Evolutionary conservation across 345 rosid genomes (phyloP), one percentile per base, ranked within the genome.

Genomic region (Eucalyptus shirleyi): DNA sequence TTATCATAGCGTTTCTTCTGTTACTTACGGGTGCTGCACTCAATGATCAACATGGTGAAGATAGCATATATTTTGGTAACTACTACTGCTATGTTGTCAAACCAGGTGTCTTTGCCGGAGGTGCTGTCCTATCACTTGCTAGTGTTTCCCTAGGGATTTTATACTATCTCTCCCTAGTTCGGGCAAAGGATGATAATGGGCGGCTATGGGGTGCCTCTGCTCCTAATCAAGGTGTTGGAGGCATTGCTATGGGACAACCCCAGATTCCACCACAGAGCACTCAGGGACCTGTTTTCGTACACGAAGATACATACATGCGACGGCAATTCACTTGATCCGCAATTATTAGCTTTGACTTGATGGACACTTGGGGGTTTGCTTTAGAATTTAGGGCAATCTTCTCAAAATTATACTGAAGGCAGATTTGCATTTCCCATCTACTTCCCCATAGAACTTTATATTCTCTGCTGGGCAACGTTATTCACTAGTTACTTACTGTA

Each of bases 101-200:
- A 88, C 96, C 96, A 1, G 99, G 99, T 34, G 98, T 96, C 59
- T 98, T 97, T 94, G 97, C 97, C 3, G 94, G 92, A 6, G 98
- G 97, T 49, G 92, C 97, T 56, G 51, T 96, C 82, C 90, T 98
- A 87, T 95, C 99, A 53, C 88, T 94, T 51, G 90, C 93, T 19
- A 95, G 97, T 47, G 77, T 94, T 82, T 88, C 93, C 65, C 94
- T 96, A 8, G 97, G 98, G 72, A 93, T 97, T 88, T 92, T 97
- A 86, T 97, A 95, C 88, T 98, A 95, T 91, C 92, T 97, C 44
- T 86, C 94, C 89, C 87, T 95, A 59, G 93, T 88, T 88, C 88
- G 93, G 28, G 92, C 89, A 69, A 95, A 97, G 94, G 86, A 88
- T 53, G 44, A 77, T 56, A 56, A 56, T 50, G 91, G 47, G 67